Conservation (phyloP, 768 basidiomycete species). For the Leccinum obscurum region DNA sequence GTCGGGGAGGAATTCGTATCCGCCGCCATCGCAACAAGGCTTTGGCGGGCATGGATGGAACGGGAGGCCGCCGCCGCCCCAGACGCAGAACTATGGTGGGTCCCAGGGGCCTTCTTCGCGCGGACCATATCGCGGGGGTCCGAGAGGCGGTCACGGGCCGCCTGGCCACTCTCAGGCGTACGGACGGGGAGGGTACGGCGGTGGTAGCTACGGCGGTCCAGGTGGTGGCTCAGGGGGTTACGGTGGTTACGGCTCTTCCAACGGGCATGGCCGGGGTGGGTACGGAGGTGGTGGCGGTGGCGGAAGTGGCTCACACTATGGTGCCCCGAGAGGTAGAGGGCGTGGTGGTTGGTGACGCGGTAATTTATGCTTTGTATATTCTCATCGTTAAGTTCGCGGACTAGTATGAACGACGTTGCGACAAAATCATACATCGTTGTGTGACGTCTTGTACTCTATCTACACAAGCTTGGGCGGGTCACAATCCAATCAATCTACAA, state of each 20-base stretch:
- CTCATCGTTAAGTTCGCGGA: slow-evolving; percentile 10
- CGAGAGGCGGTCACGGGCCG: slow-evolving; percentile 29
- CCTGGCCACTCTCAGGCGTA: slow-evolving; percentile 22
- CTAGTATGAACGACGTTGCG: neutral
- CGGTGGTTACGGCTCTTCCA: slow-evolving; percentile 34
- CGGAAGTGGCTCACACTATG: slow-evolving; percentile 32
- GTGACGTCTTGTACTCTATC: too few relatives aligned
- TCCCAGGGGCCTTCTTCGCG: slow-evolving; percentile 25
- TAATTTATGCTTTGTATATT: slow-evolving; percentile 33
- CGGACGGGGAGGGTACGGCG: slow-evolving; percentile 28
- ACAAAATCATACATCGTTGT: neutral
- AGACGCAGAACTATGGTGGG: slow-evolving; percentile 34
- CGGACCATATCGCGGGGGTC: slow-evolving; percentile 27
- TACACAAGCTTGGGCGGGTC: too few relatives aligned
- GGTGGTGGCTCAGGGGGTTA: slow-evolving; percentile 23
- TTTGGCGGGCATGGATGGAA: slow-evolving; percentile 36
- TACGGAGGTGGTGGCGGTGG: slow-evolving; percentile 38
- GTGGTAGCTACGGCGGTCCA: slow-evolving; percentile 1
- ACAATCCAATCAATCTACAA: too few relatives aligned
- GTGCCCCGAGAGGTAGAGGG: slow-evolving; percentile 46
- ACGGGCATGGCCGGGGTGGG: slow-evolving; percentile 38
- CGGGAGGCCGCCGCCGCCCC: slow-evolving; percentile 32
- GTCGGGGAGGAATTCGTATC: slow-evolving; percentile 20
- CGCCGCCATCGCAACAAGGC: slow-evolving; percentile 22
- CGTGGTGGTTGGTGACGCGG: slow-evolving; percentile 43